phyloP scores from a whole-genome alignment of 306 rosid species.

The Chamaecrista fasciculata region DNA sequence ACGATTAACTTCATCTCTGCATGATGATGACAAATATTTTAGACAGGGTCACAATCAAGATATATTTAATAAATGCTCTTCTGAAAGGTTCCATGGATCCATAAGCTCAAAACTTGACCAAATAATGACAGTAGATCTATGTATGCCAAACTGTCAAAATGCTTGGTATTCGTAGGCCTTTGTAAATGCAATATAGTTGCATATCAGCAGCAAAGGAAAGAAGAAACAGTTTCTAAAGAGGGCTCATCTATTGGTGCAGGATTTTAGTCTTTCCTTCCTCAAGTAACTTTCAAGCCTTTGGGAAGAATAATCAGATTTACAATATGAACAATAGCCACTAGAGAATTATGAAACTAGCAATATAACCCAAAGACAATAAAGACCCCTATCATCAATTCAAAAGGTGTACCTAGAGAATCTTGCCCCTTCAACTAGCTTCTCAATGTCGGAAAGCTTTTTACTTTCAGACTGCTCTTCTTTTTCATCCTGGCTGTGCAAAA shows the following conservation, averaged over 20 bases:
- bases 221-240: neutral
- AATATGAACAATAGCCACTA: constrained; percentile 8
- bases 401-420: constrained; percentile 40
- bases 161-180: neutral
- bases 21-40: constrained; percentile 24
- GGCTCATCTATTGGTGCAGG: neutral
- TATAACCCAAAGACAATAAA: constrained; percentile 15
- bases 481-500: constrained; percentile 11
- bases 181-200: neutral
- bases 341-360: constrained; percentile 15
- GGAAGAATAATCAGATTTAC: constrained; percentile 14
- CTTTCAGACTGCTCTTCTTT: constrained; percentile 32
- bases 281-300: neutral
- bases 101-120: constrained; percentile 1
- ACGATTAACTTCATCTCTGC: constrained; percentile 69
- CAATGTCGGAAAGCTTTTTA: constrained; percentile 36
- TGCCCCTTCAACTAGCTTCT: constrained; percentile 32
- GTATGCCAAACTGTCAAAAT: constrained; percentile 15
- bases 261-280: neutral
- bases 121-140: neutral
- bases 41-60: neutral
- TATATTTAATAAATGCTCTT: neutral
- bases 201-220: neutral
- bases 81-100: constrained; percentile 5
- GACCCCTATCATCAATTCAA: neutral